Conservation (phyloP, 768 basidiomycete genomes). For the Tubosaeta brunneosetosa region DNA sequence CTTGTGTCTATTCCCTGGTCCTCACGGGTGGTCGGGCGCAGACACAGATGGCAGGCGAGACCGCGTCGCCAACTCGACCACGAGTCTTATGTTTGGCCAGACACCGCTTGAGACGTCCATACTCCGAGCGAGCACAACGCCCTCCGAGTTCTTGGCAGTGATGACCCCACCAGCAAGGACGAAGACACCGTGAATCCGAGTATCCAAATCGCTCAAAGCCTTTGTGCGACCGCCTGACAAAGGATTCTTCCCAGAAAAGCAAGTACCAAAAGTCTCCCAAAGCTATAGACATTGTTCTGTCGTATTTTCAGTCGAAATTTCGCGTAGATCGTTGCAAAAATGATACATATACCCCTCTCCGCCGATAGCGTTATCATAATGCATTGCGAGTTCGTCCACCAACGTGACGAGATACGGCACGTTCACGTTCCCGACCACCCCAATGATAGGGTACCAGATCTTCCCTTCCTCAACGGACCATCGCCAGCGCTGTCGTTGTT, state of each 20-base stretch:
- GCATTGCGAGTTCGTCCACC: slow-evolving; percentile 35
- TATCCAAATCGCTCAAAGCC: no score
- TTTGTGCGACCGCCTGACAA: no score
- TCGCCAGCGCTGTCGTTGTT: slow-evolving; percentile 56
- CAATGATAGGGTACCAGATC: slow-evolving; percentile 45
- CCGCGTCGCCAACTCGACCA: no score
- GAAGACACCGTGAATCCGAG: no score
- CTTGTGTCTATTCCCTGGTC: no score
- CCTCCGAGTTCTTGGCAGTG: no score
- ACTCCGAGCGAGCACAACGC: no score
- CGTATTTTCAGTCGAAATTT: background rate
- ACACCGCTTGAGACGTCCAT: no score
- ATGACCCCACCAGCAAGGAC: no score
- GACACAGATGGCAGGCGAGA: no score
- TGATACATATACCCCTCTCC: slow-evolving; percentile 25
- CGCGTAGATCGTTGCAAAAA: slow-evolving; percentile 23
- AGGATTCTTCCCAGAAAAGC: background rate
- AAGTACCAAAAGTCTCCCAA: background rate
- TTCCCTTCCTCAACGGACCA: slow-evolving; percentile 57
- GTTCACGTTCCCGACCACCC: slow-evolving; percentile 37
- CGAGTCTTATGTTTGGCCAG: no score
- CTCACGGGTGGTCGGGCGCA: no score
- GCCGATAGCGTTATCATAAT: slow-evolving; percentile 21
- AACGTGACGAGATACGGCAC: slow-evolving; percentile 37
- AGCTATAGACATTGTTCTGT: background rate